Evolutionary conservation across 352 stramenopile species (phyloP), one percentile per base, ranked within the genome.

Genomic region (Phytophthora ramorum): DNA sequence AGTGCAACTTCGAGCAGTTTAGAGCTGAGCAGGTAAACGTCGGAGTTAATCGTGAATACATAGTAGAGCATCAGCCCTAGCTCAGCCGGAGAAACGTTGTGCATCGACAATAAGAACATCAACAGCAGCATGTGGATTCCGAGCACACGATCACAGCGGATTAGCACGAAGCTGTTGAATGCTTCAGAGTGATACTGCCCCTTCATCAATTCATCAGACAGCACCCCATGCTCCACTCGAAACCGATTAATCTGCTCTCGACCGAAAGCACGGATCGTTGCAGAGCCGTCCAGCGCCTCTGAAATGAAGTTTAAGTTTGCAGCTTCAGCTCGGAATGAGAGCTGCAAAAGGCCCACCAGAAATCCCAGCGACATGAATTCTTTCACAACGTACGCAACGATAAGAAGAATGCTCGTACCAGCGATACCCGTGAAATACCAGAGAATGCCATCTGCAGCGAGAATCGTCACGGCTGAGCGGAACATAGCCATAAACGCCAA

Each of bases 1-100:
- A 73, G 28, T 7, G 68, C 53, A 17, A 66, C 60, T 40, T 76
- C 58, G 7, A 78, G 70, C 34, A 79, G 51, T 47, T 71, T 68
- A 22, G 63, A 28, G 24, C 63, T 74, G 9, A 78, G 58, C 22
- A 58, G 71, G 32, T 79, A 74, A 38, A 82, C 49, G 40, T 79
- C 76, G 16, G 70, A 78, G 53, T 78, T 80, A 20, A 85, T 76
- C 22, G 75, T 79, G 28, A 82, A 75, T 4, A 85, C 59, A 37
- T 81, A 68, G 64, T 78, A 82, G 14, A 85, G 63, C 53, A 84
- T 71, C 12, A 84, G 45, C 8, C 76, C 76, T 50, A 84, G 67
- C 37, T 60, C 73, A 55, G 70, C 71, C 22, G 32, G 60, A 37
- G 61, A 62, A 12, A 82, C 46, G n/a, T 78, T 65, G 63, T 73